phyloP scores from a whole-genome alignment of 2,329 filamentous ascomycete genomes.

The Nannizziopsis arthrosporioides region DNA sequence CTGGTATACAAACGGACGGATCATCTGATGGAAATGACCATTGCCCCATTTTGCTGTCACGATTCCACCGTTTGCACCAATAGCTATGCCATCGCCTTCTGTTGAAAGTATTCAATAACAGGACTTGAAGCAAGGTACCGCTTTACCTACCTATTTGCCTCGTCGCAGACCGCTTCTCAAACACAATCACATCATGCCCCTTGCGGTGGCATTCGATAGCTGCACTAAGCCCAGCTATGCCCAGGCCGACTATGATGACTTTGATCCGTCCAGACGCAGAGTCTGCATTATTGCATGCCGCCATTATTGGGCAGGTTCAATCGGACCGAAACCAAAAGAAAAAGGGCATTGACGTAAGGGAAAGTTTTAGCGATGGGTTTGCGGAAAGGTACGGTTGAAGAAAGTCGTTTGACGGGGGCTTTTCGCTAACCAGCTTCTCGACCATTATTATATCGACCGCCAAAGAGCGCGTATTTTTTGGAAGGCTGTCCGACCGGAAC shows the following conservation, averaged over 20 bases:
- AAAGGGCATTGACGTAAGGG: too few species aligned
- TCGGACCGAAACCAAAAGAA: too few species aligned
- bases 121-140: too few species aligned
- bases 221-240: constrained; percentile 9
- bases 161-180: constrained; percentile 9
- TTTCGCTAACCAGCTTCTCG: too few species aligned
- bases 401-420: too few species aligned
- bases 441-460: too few species aligned
- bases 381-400: too few species aligned
- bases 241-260: constrained; percentile 13
- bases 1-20: not conserved
- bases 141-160: constrained; percentile 6
- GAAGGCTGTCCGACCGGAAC: too few species aligned
- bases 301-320: too few species aligned
- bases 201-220: constrained; percentile 14
- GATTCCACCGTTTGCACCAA: constrained; percentile 9
- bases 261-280: constrained; percentile 10
- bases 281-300: not conserved
- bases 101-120: not conserved
- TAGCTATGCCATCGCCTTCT: constrained; percentile 12
- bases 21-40: constrained; percentile 5
- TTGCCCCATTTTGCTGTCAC: constrained; percentile 12
- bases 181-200: constrained; percentile 10
- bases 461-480: too few species aligned
- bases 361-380: too few species aligned